Percentiles rank a stretch among this genome's conserved stretches.
Evolutionary conservation across 2,329 filamentous ascomycete genomes (phyloP).

Genomic region (Fusarium solani-melongenae): DNA sequence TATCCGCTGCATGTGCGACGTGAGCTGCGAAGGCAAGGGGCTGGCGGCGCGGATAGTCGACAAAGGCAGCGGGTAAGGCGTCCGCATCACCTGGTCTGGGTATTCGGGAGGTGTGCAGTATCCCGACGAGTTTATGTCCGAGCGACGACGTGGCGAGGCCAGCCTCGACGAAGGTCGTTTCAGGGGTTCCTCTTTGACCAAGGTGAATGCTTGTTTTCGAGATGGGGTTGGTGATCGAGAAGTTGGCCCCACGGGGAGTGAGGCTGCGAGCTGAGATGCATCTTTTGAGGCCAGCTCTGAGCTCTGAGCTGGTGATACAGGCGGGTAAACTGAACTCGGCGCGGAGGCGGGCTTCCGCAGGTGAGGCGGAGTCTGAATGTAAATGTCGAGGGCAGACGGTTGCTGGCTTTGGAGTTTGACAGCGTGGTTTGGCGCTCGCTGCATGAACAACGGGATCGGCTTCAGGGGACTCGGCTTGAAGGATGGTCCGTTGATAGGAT

Average conservation of each 20-base stretch:
- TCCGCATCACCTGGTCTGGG: conserved; percentile 24
- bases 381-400: conserved; percentile 15
- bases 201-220: conserved; percentile 28
- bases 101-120: conserved; percentile 49
- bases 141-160: conserved; percentile 27
- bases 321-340: conserved; percentile 6
- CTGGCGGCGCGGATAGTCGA: conserved; percentile 19
- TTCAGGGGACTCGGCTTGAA: conserved; percentile 63
- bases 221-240: conserved; percentile 1
- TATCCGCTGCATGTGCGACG: conserved; percentile 24
- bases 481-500: conserved; percentile 59
- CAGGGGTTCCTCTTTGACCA: conserved; percentile 53
- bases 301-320: background rate
- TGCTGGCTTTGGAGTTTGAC: conserved; percentile 12
- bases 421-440: conserved; percentile 37
- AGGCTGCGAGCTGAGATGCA: background rate
- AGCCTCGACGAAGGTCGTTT: conserved; percentile 52
- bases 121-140: conserved; percentile 37
- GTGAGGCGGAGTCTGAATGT: conserved; percentile 19
- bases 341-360: conserved; percentile 15
- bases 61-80: conserved; percentile 28
- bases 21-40: conserved; percentile 31
- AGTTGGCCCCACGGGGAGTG: background rate
- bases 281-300: background rate
- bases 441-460: conserved; percentile 62